A percentile compares a stretch with the other conserved stretches of the same genome.
These are phyloP conservation scores for Alisma plantagoaquatica DNA, from an alignment of 106 monocot genomes.

Conservation along the genomic window DNA sequence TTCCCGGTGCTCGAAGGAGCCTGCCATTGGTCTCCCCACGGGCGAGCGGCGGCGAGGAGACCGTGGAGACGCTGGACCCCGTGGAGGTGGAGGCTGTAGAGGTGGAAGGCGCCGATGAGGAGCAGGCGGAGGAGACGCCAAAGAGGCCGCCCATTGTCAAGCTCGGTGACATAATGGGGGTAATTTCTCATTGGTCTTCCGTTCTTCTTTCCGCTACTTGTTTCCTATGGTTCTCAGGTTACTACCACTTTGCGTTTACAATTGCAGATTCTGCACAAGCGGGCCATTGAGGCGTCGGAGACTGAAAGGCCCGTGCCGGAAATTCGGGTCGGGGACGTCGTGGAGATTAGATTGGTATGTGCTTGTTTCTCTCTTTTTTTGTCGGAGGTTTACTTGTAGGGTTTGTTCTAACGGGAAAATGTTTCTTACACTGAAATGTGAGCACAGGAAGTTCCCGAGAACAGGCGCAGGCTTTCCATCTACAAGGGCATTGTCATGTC, in stretches of 20 bases:
- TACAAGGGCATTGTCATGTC: conserved; percentile 94
- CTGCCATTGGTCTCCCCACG: too few species aligned
- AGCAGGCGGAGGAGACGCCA: conserved; percentile 23
- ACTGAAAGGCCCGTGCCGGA: conserved; percentile 54
- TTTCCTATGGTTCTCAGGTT: neutral
- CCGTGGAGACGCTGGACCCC: neutral
- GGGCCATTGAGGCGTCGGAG: conserved; percentile 55
- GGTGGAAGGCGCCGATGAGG: conserved; percentile 1
- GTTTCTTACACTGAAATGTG: neutral
- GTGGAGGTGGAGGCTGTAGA: neutral
- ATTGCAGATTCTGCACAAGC: conserved; percentile 57
- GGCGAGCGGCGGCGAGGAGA: neutral
- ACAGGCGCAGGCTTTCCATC: conserved; percentile 54
- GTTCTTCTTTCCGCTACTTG: neutral
- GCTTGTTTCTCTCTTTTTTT: neutral
- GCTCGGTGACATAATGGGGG: conserved; percentile 75
- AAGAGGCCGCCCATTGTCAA: conserved; percentile 45
- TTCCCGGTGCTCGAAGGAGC: neutral
- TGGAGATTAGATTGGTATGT: conserved; percentile 58
- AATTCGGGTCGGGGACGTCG: conserved; percentile 56
- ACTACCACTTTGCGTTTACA: neutral
- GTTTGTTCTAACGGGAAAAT: neutral
- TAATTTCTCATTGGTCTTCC: conserved; percentile 7
- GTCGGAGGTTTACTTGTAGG: neutral
- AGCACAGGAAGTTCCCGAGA: conserved; percentile 77